phyloP scores from a whole-genome alignment of 805 yeast species.

The Brettanomyces bruxellensis region DNA sequence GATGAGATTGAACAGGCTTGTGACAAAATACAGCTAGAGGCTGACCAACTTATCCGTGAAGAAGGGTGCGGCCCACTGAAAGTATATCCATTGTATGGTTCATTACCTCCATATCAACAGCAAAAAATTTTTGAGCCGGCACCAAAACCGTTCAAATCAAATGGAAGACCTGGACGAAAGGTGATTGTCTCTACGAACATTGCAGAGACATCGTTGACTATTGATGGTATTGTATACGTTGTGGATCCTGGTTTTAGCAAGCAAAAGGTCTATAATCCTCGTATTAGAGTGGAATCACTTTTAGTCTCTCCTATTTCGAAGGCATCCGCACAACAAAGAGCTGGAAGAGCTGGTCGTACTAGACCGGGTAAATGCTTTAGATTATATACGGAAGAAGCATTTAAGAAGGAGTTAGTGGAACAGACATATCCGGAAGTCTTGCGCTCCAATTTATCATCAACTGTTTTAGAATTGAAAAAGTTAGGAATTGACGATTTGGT shows the following conservation, averaged over 20 bases:
- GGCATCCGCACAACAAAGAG: constrained; percentile 94
- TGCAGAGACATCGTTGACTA: constrained; percentile 94
- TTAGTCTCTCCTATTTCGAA: constrained; percentile 83
- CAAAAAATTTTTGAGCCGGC: constrained; percentile 92
- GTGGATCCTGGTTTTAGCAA: constrained; percentile 94
- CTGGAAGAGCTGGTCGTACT: constrained; percentile 97
- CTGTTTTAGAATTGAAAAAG: constrained; percentile 88
- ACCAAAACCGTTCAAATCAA: constrained; percentile 57
- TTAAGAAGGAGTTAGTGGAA: constrained; percentile 85
- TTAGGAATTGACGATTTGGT: constrained; percentile 93
- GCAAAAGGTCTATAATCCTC: constrained; percentile 81
- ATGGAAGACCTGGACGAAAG: constrained; percentile 92
- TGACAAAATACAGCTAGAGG: constrained; percentile 77
- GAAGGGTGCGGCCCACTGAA: constrained; percentile 82
- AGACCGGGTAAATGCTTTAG: constrained; percentile 97
- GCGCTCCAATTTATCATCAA: constrained; percentile 81
- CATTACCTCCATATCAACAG: constrained; percentile 93
- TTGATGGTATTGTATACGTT: constrained; percentile 91
- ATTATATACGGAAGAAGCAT: constrained; percentile 93
- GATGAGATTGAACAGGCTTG: constrained; percentile 98
- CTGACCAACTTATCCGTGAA: constrained; percentile 81
- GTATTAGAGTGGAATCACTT: constrained; percentile 81
- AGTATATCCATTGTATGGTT: constrained; percentile 93
- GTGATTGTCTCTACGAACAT: constrained; percentile 88
- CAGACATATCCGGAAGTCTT: constrained; percentile 95